Evolutionary conservation across 2,329 filamentous ascomycete genomes (phyloP).

Genomic region (Talaromyces pinophilus): DNA sequence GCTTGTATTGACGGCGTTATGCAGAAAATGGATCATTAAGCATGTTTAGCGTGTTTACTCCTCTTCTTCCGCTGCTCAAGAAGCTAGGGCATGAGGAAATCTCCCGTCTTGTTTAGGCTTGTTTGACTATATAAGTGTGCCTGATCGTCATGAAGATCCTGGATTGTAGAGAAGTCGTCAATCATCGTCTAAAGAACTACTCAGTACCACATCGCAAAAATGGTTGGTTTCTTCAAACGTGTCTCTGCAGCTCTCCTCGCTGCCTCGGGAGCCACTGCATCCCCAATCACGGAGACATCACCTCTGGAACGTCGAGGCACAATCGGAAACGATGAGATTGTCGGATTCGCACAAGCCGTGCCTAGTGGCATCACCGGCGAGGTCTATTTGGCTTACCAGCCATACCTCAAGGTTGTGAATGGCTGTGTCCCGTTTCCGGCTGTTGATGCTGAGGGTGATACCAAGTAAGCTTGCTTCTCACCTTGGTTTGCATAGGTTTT

Average conservation of each 20-base stretch:
- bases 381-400: conserved; percentile 59
- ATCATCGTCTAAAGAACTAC: background rate
- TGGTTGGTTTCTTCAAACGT: background rate
- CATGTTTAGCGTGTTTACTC: background rate
- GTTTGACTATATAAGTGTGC: background rate
- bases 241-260: background rate
- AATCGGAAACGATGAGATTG: conserved; percentile 51
- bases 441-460: conserved; percentile 60
- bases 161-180: background rate
- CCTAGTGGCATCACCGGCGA: conserved; percentile 50
- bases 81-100: background rate
- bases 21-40: background rate
- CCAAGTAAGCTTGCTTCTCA: conserved; percentile 43
- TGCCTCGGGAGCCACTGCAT: background rate
- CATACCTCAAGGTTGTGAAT: conserved; percentile 56
- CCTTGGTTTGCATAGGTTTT: too few relatives aligned
- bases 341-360: conserved; percentile 57
- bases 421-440: conserved; percentile 66
- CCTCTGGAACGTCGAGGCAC: conserved; percentile 40
- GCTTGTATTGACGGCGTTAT: background rate
- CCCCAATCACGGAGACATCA: background rate
- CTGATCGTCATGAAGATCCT: background rate
- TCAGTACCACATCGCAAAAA: background rate
- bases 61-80: background rate
- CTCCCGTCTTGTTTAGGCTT: background rate